Base-by-base conservation (phyloP, 768 basidiomycete species). In the Tremella fuciformis region DNA sequence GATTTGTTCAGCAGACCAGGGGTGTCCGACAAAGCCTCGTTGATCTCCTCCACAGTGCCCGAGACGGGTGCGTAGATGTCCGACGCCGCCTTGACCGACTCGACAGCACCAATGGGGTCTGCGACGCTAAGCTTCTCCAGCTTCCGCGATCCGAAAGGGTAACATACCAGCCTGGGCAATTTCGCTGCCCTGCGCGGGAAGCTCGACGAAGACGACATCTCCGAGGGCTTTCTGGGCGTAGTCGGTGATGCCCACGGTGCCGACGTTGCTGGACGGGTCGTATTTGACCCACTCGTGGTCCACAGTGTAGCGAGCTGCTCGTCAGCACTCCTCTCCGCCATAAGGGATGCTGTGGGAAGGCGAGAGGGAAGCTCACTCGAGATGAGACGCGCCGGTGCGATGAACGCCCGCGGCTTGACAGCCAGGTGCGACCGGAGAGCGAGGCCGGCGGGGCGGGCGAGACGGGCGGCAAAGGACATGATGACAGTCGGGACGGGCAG, bases 11-110 rank as follows among this genome's bases (percentile, higher is more conserved):
- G 79, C 41, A 97, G 79, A 18, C 85, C 83, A 1, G 94, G 91
- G 72, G 86, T 79, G 7, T 76, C 79, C 34, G 82, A 79, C 46
- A 99, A 81, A 9, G 63, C 76, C 55, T 84, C 81, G 77, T 99
- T 99, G 69, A 97, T 84, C 71, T 86, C 86, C 59, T 84, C 80
- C 18, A 99, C 80, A 4, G 81, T 82, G 8, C 96, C 96, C 2
- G 91, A 91, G 19, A 98, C 83, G 25, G 96, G 96, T 3, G 94
- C 90, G 78, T 88, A 99, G 72, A 97, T 92, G 74, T 97, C 92
- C 1, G 92, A 93, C 39, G 91, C 91, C 25, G 92, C 92, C 76
- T 97, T 97, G 57, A 96, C 92, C 62, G 91, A 94, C 78, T 96
- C 92, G 9, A 97, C 91, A 7, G 89, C 89, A 50, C 92, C 92